Base-by-base conservation (phyloP, 1,284 basidiomycete genomes). In the Boletus semigastroideus region DNA sequence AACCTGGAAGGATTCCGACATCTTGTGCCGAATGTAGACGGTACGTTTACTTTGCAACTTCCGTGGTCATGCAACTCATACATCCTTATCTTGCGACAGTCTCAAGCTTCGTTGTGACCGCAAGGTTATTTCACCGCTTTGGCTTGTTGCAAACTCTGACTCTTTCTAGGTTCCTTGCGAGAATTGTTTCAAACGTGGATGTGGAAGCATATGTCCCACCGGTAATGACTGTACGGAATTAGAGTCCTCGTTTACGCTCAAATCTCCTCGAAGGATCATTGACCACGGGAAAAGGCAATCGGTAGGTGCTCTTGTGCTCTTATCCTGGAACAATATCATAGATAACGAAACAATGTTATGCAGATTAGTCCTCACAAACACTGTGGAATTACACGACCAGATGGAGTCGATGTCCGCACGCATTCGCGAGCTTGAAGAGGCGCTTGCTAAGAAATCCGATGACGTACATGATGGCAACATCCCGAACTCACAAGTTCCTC, bases 31-130 rank as follows among this genome's bases (percentile, higher is more conserved):
- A 89, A 70, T 89, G 86, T 66, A 74, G 86, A 56, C 73, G 79
- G 79, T 79, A 52, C 11, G 65, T 12, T 19, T 33, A 1, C 19
- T 27, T n/a, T 27, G 11, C 19, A 13, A 12, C 17, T 20, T 20
- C n/a, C 20, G 9, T 12, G 13, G 11, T 20, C 7, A 30, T 12
- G 10, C 28, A 9, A 16, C n/a, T 44, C 47, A 50, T 14, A 14
- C 40, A 8, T 16, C 16, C 8, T 30, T 31, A 14, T 30, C 44
- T 30, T 38, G 33, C 13, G 25, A 46, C 50, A 81, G 87, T 50
- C 73, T 90, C 49, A 90, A 90, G 66, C 72, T 90, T 52, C 77
- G 80, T 40, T 90, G 87, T 62, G 86, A 89, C 65, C 79, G 83
- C 59, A 82, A 83, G 69, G 86, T 59, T 27, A 65, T 50, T 49